phyloP scores from a whole-genome alignment of 805 yeast genomes.

The Grigorovia jiainica region DNA sequence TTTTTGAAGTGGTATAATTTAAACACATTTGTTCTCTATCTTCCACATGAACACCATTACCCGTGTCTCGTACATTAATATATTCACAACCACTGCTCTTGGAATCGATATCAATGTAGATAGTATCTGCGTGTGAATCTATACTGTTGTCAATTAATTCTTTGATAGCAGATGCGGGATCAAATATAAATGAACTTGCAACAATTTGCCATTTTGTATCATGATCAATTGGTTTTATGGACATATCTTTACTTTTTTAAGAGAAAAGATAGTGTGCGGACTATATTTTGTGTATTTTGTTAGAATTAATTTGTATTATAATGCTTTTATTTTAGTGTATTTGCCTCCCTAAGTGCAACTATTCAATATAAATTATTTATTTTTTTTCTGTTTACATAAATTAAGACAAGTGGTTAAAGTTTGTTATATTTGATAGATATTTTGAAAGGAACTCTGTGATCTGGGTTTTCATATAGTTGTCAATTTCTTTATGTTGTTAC shows the following conservation, averaged over 20 bases:
- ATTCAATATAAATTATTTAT: no score
- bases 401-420: no score
- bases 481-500: no score
- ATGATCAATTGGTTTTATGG: constrained; percentile 10
- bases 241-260: constrained; percentile 12
- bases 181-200: constrained; percentile 26
- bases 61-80: constrained; percentile 33
- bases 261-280: no score
- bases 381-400: no score
- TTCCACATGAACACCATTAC: constrained; percentile 27
- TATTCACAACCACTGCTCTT: constrained; percentile 30
- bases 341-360: no score
- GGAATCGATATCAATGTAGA: constrained; percentile 32
- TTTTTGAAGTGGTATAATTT: constrained; percentile 36
- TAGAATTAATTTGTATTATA: no score
- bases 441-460: no score
- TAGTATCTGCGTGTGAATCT: constrained; percentile 29
- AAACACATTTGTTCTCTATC: constrained; percentile 31
- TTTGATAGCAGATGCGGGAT: constrained; percentile 31
- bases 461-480: no score
- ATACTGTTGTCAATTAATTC: constrained; percentile 36
- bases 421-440: neutral
- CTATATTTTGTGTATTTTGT: no score
- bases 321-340: neutral
- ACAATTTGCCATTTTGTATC: constrained; percentile 12